A percentile compares a stretch with the other conserved stretches of the same genome.
phyloP scores from a whole-genome alignment of 2,329 filamentous ascomycete genomes.

The Pseudonectria foliicola region DNA sequence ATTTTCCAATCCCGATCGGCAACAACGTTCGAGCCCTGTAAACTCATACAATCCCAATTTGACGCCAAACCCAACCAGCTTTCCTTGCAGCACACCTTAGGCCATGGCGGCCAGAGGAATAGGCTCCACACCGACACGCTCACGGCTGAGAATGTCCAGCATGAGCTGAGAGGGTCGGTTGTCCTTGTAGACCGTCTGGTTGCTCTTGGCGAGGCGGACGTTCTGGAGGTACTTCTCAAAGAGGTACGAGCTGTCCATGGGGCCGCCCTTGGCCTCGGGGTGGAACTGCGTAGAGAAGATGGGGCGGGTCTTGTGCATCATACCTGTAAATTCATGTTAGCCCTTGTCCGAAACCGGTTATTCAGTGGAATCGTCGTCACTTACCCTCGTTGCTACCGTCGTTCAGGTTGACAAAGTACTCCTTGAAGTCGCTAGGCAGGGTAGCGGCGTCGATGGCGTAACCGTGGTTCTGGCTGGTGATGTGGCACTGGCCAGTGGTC shows the following conservation, averaged over 20 bases:
- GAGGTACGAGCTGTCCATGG: conserved; percentile 89
- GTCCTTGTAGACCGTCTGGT: conserved; percentile 71
- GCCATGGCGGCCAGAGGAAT: conserved; percentile 45
- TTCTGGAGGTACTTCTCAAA: conserved; percentile 95
- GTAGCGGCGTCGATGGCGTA: conserved; percentile 88
- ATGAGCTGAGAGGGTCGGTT: conserved; percentile 82
- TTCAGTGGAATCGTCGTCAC: conserved; percentile 9
- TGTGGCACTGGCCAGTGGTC: conserved; percentile 95
- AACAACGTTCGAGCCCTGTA: no score
- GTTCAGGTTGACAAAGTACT: conserved; percentile 98
- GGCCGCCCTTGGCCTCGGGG: conserved; percentile 94
- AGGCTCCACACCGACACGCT: conserved; percentile 84
- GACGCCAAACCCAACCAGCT: conserved; percentile 8
- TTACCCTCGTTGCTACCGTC: conserved; percentile 89
- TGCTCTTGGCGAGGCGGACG: conserved; percentile 82
- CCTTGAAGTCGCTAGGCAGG: conserved; percentile 81
- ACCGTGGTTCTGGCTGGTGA: conserved; percentile 97
- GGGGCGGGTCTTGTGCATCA: conserved; percentile 91
- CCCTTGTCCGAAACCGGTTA: background rate
- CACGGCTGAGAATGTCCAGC: conserved; percentile 85
- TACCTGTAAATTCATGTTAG: conserved; percentile 36
- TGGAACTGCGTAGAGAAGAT: conserved; percentile 99
- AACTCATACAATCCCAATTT: background rate
- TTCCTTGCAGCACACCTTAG: conserved; percentile 17
- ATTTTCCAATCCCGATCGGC: background rate